Base-by-base conservation (phyloP, 1,284 basidiomycete species). In the Peniophora sp. region DNA sequence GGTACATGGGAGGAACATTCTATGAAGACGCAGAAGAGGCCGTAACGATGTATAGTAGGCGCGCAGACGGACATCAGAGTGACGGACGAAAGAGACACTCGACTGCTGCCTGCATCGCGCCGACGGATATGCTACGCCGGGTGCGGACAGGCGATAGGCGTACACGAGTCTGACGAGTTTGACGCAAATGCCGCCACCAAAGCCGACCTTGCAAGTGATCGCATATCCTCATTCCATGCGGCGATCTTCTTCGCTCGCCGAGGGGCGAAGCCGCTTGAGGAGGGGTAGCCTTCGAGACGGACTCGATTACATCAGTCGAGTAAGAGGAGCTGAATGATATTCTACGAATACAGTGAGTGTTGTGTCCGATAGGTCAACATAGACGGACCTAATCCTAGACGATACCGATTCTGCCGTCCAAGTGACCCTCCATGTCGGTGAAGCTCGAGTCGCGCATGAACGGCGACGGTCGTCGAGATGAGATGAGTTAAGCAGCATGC, bases 301-400 rank as follows among this genome's bases (percentile, higher is more conserved):
- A 97, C 80, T 97, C 97, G 81, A 97, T 87, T 66, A 84, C n/a
- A n/a, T n/a, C n/a, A 81, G 72, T 98, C 95, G 53, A 97, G 83
- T 55, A 94, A 93, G 59, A 89, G 68, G 82, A 94, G 96, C 93
- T 93, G 96, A 53, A 95, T 65, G 58, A 97, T 89, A 75, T 96
- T 90, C 86, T 89, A 54, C 12, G 57, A 47, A 55, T 5, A 20
- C n/a, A 15, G 5, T 35, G 14, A 11, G 44, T 36, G 12, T 15
- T 60, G 20, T 57, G 50, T 52, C 52, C 1, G 51, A 45, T 22
- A 3, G 27, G 3, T 15, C 45, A 47, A 43, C 15, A 24, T 47
- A 52, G 47, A 75, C 82, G 36, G 72, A 89, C 86, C 92, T 92
- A 95, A 59, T 94, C 76, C 92, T 95, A 98, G 58, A 96, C 81